These are phyloP conservation scores for Gentiana dahurica DNA, from an alignment of 257 asterid genomes.

Conservation along the genomic window DNA sequence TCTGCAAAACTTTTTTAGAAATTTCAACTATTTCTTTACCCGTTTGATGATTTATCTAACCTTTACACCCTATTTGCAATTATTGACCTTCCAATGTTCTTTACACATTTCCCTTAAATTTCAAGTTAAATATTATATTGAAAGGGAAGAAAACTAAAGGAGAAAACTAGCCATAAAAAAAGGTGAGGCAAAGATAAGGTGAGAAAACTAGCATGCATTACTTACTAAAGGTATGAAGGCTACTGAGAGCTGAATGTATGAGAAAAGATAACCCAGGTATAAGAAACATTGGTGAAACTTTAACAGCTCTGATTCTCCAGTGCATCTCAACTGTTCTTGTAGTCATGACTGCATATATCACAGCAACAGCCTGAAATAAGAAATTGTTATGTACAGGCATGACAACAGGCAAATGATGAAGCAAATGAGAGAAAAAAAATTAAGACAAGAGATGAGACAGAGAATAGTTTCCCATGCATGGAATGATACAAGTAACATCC, in stretches of 20 bases:
- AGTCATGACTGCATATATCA: constrained; percentile 71
- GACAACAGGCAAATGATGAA: too few species aligned
- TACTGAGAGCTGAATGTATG: constrained; percentile 38
- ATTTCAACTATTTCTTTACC: too few species aligned
- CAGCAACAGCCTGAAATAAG: constrained; percentile 63
- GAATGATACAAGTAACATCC: too few species aligned
- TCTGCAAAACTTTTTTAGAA: too few species aligned
- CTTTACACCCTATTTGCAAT: too few species aligned
- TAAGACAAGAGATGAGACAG: background rate
- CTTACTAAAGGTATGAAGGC: constrained; percentile 81
- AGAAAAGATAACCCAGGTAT: constrained; percentile 55
- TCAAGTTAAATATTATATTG: too few species aligned
- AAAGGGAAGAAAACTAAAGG: too few species aligned
- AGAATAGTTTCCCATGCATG: background rate
- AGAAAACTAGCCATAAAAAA: too few species aligned
- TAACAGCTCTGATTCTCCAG: constrained; percentile 82
- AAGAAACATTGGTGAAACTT: constrained; percentile 81
- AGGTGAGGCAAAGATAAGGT: too few species aligned
- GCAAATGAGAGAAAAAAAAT: background rate
- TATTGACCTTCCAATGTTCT: too few species aligned
- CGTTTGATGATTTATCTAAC: too few species aligned
- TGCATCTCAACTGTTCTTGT: constrained; percentile 60
- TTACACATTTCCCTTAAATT: too few species aligned
- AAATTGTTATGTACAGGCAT: background rate
- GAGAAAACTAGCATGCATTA: constrained; percentile 5